These are phyloP conservation scores for Croton laevigatus DNA, from an alignment of 441 rosid genomes.

Conservation along the genomic window DNA sequence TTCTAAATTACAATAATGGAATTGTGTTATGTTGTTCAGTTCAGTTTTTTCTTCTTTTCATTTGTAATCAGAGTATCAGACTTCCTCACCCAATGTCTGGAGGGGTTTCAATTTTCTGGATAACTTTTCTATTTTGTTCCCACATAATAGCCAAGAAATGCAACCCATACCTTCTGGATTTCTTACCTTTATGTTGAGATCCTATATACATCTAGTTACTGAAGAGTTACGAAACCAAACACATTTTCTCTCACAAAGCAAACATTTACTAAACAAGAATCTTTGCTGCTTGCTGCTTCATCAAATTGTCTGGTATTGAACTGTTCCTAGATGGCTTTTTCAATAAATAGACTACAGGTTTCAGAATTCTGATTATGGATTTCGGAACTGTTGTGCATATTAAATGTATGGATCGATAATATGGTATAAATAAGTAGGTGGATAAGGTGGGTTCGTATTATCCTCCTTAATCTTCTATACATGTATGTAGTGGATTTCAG, in stretches of 20 bases:
- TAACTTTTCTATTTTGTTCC: background rate
- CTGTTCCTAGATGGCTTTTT: conserved; percentile 1
- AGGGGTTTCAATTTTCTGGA: background rate
- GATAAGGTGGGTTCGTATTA: background rate
- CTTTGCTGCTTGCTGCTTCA: background rate
- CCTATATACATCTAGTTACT: background rate
- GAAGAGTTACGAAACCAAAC: background rate
- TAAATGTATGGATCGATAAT: background rate
- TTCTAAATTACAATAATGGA: background rate
- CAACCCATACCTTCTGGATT: background rate
- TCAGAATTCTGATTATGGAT: conserved; percentile 12
- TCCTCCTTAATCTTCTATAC: background rate
- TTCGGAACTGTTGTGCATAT: background rate
- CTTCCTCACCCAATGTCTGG: background rate
- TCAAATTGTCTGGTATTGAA: background rate
- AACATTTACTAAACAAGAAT: background rate
- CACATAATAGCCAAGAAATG: background rate
- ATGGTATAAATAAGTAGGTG: background rate
- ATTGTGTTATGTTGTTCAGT: background rate
- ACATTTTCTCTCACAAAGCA: background rate
- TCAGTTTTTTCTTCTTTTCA: background rate
- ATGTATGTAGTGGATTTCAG: background rate
- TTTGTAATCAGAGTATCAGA: background rate
- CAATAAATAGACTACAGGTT: background rate
- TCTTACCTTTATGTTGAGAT: background rate